These are phyloP conservation scores for Lachancea lanzarotensis DNA, from an alignment of 805 yeast genomes.

Conservation along the genomic window DNA sequence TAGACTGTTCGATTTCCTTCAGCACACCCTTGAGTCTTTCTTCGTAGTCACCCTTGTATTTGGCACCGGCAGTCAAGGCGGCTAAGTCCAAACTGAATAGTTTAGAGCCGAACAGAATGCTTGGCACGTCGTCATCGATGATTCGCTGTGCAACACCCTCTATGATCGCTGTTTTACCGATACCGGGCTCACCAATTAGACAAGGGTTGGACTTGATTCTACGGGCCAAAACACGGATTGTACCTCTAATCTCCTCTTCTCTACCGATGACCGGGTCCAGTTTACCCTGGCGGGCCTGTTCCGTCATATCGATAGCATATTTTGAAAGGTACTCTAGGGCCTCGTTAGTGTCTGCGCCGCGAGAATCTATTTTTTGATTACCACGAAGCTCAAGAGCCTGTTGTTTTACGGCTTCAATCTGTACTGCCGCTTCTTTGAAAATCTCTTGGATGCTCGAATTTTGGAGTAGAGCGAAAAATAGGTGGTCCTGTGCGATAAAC, in stretches of 20 bases:
- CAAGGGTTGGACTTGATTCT: constrained; percentile 96
- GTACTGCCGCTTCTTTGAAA: constrained; percentile 65
- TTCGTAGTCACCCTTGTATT: constrained; percentile 97
- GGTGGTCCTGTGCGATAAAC: constrained; percentile 90
- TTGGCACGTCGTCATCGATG: constrained; percentile 91
- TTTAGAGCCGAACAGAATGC: constrained; percentile 71
- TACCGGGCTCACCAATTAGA: constrained; percentile 98
- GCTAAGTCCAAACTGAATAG: constrained; percentile 89
- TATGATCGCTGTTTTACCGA: constrained; percentile 95
- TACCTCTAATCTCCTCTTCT: constrained; percentile 95
- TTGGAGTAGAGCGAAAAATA: constrained; percentile 75
- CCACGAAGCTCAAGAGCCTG: constrained; percentile 83
- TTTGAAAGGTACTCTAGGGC: constrained; percentile 77
- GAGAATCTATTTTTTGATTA: constrained; percentile 81
- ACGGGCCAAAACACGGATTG: constrained; percentile 92
- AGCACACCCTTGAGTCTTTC: constrained; percentile 96
- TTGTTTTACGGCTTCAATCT: constrained; percentile 62
- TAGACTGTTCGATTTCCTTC: constrained; percentile 85
- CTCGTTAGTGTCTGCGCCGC: constrained; percentile 87
- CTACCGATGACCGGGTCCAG: constrained; percentile 98
- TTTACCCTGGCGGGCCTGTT: constrained; percentile 86
- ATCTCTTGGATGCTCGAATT: constrained; percentile 64
- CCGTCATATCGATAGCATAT: constrained; percentile 91
- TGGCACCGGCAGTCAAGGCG: constrained; percentile 97
- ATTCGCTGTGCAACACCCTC: constrained; percentile 99